phyloP scores from a whole-genome alignment of 139 green algal genomes.

The Eudorina sp. region DNA sequence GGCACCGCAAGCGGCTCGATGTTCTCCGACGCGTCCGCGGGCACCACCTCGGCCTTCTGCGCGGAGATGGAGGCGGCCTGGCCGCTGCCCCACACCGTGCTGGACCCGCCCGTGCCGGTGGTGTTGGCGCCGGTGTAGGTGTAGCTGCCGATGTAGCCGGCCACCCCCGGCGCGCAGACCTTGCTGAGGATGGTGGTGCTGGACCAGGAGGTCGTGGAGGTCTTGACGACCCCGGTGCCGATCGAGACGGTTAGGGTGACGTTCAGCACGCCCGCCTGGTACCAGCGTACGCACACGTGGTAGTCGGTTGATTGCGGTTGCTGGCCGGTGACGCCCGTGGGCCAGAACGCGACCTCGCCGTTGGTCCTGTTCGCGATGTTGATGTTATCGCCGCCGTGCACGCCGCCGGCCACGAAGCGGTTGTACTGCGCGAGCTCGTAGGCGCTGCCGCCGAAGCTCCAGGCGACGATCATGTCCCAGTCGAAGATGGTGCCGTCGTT shows the following conservation, averaged over 20 bases:
- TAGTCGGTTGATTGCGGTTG: background rate
- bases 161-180: background rate
- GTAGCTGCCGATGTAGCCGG: background rate
- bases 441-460: background rate
- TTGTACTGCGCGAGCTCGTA: background rate
- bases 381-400: conserved; percentile 7
- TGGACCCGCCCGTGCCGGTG: background rate
- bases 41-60: background rate
- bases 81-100: background rate
- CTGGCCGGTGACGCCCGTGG: background rate
- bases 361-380: conserved; percentile 20
- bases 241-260: conserved; percentile 1
- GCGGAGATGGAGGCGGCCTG: background rate
- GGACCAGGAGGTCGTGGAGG: background rate
- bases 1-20: too few species aligned
- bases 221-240: background rate
- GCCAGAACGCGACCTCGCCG: background rate
- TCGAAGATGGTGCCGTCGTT: background rate
- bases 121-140: background rate
- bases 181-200: background rate
- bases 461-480: conserved; percentile 14
- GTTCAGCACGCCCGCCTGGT: background rate
- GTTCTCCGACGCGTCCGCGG: background rate
- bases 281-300: conserved; percentile 9
- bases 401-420: background rate